phyloP scores from a whole-genome alignment of 441 rosid genomes.

The Gossypium lobatum region DNA sequence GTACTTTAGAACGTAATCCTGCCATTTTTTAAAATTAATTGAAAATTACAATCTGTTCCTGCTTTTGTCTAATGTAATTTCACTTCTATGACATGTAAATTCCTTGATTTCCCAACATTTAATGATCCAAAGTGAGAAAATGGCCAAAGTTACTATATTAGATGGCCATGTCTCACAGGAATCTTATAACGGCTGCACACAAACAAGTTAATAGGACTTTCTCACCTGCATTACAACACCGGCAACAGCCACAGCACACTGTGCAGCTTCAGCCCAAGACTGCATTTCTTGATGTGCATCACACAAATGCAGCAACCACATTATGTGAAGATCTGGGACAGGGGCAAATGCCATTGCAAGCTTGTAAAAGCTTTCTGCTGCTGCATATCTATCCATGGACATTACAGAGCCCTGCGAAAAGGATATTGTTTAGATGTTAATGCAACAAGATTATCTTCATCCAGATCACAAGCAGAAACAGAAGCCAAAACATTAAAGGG shows the following conservation, averaged over 20 bases:
- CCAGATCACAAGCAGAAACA: neutral
- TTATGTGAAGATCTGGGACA: conserved; percentile 99
- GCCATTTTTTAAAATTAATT: neutral
- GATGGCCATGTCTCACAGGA: neutral
- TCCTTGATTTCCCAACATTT: neutral
- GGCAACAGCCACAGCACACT: conserved; percentile 99
- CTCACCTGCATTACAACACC: conserved; percentile 99
- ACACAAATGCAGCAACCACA: conserved; percentile 98
- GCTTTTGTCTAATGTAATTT: neutral
- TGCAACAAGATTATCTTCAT: neutral
- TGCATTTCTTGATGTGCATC: conserved; percentile 99
- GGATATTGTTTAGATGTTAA: conserved; percentile 14
- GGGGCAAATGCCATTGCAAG: conserved; percentile 99
- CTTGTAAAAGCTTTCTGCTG: conserved; percentile 97
- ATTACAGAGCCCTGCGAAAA: conserved; percentile 62
- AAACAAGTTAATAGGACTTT: neutral
- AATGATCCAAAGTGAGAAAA: neutral
- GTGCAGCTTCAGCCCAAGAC: conserved; percentile 99
- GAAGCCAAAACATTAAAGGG: neutral
- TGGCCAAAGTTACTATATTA: neutral
- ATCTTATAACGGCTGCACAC: neutral
- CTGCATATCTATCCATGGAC: conserved; percentile 91
- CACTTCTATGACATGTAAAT: conserved; percentile 5
- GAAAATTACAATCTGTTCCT: neutral
- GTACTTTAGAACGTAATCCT: neutral